These are phyloP conservation scores for Themeda triandra DNA, from an alignment of 176 grass and related monocot genomes.

Conservation along the genomic window DNA sequence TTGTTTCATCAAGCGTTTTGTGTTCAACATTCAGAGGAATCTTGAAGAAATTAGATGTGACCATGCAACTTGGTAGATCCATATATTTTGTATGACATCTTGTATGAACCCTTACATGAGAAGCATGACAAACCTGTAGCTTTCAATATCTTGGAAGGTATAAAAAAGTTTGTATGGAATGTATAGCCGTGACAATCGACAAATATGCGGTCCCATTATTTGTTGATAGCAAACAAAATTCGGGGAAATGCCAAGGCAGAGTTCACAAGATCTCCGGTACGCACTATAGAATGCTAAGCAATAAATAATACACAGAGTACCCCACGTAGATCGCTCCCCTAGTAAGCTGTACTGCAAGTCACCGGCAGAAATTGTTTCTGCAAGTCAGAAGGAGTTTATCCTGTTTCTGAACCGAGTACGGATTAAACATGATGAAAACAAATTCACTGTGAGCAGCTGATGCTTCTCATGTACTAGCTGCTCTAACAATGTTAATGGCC, in stretches of 20 bases:
- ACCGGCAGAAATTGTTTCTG: background rate
- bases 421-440: background rate
- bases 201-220: constrained; percentile 25
- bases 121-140: background rate
- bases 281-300: background rate
- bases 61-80: background rate
- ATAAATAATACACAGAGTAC: background rate
- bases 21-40: background rate
- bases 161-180: background rate
- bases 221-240: background rate
- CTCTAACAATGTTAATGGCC: background rate
- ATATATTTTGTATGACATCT: background rate
- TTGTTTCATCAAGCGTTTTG: background rate
- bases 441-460: background rate
- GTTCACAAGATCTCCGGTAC: background rate
- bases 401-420: background rate
- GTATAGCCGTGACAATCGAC: background rate
- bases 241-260: background rate
- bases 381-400: background rate
- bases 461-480: background rate
- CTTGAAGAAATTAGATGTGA: background rate
- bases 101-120: background rate
- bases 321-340: background rate
- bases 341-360: background rate
- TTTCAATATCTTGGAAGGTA: background rate